These are phyloP conservation scores for Kwoniella heveanensis DNA, from an alignment of 768 basidiomycete species.

Conservation along the genomic window DNA sequence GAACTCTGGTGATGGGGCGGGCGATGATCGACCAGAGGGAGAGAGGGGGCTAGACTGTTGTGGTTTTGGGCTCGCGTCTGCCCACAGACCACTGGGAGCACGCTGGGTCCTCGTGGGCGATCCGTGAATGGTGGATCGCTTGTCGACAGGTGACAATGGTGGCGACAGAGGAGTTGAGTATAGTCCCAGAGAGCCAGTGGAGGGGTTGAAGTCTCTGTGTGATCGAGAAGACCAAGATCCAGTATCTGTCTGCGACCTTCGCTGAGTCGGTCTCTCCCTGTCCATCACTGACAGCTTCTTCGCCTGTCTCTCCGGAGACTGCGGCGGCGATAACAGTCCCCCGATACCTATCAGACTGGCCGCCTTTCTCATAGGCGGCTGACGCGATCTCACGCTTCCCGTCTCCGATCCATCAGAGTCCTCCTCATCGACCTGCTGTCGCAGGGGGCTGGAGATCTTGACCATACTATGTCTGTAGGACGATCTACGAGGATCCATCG, in stretches of 20 bases:
- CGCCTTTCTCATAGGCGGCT: conserved; percentile 18
- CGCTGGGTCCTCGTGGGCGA: not conserved
- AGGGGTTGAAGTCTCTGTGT: conserved; percentile 17
- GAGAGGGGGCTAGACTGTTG: conserved; percentile 18
- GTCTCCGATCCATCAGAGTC: conserved; percentile 10
- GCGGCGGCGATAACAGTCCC: conserved; percentile 40
- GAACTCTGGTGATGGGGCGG: conserved; percentile 2
- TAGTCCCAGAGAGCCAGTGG: conserved; percentile 10
- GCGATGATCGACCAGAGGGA: not conserved
- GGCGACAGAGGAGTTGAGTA: conserved; percentile 37
- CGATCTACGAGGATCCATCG: conserved; percentile 7
- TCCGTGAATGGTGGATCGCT: conserved; percentile 13
- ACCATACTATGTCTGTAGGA: conserved; percentile 43
- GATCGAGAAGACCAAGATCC: conserved; percentile 24
- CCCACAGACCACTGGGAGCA: conserved; percentile 31
- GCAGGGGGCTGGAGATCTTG: conserved; percentile 47
- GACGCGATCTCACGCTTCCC: not conserved
- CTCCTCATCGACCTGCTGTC: conserved; percentile 49
- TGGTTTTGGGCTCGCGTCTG: conserved; percentile 14
- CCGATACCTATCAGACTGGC: conserved; percentile 35
- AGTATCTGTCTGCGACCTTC: conserved; percentile 10
- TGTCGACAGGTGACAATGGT: conserved; percentile 12
- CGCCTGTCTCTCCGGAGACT: conserved; percentile 23
- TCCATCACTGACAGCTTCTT: conserved; percentile 27
- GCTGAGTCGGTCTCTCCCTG: conserved; percentile 29